Base-by-base conservation (phyloP, 2,329 filamentous ascomycete genomes). In the Alternaria sp. region DNA sequence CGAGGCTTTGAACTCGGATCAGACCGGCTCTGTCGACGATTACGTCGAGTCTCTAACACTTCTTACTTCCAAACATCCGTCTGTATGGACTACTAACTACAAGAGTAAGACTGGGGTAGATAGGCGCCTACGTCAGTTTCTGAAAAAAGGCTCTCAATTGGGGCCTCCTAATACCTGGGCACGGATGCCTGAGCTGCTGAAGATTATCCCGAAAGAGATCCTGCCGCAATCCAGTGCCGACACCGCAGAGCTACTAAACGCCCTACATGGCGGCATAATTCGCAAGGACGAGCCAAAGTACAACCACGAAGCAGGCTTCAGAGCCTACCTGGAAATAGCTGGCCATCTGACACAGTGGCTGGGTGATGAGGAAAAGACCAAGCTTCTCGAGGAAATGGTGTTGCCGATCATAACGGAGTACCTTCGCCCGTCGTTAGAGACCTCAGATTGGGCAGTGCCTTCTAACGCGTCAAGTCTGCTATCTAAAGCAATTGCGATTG, bases 121-220 rank as follows among this genome's bases (percentile, higher is more conserved):
- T 60, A 85, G 81, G 59, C 79, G 89, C 23, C 77, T 99, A 4
- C 84, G 86, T 49, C 81, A 87, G 8, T 95, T 96, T 66, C 80
- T 98, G 6, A 88, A 90, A 61, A 91, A 88, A 68, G 94, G 95
- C 3, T 96, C 94, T 0, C 91, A 97, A 70, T 86, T 88, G n/a
- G 90, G 90, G 3, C 81, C 86, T 0, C 79, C 83, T 3, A 84
- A 83, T 9, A 97, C 89, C 72, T 99, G 95, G 95, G 77, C 82
- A 26, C 85, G 85, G 14, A 74, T 96, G 31, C 81, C 84, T 37
- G 80, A 82, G 29, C 78, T 98, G 0, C 73, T 97, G 49, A 74
- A 78, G 24, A 73, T 73, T 6, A 67, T 91, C 11, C 89, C 89
- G 4, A 58, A 72, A 5, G 80, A 84, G 23, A 75, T 88, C 1